Conservation (phyloP, 345 rosid species). For the Lepidium didymum region DNA sequence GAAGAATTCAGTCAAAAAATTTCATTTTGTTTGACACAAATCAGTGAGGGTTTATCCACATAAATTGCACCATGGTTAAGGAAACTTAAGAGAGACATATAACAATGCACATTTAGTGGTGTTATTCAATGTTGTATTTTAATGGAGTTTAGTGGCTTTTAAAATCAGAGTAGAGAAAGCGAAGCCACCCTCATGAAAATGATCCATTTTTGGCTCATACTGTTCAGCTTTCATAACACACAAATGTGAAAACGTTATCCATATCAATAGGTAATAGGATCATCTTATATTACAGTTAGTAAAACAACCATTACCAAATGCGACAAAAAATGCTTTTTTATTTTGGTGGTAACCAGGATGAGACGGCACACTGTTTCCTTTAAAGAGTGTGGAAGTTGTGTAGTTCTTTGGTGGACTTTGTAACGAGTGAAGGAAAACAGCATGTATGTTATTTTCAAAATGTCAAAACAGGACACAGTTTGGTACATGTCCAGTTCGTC, state of each 20-base stretch:
- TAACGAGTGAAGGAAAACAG: background rate
- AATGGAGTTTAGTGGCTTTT: too few relatives aligned
- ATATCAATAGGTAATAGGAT: background rate
- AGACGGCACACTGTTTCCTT: slow-evolving; percentile 7
- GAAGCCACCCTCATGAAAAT: background rate
- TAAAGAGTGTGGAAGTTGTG: background rate
- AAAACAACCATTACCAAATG: background rate
- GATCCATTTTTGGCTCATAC: background rate
- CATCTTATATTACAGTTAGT: background rate
- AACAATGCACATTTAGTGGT: too few relatives aligned
- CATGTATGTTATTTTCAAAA: background rate
- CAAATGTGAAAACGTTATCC: background rate
- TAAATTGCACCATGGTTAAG: too few relatives aligned
- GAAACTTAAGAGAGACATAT: too few relatives aligned
- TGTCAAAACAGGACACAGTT: background rate
- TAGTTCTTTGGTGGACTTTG: background rate
- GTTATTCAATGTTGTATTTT: too few relatives aligned
- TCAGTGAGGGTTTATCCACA: too few relatives aligned
- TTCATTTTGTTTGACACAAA: background rate
- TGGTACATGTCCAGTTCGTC: too few relatives aligned
- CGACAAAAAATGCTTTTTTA: background rate
- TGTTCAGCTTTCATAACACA: background rate
- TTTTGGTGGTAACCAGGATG: background rate
- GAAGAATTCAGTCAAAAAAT: background rate
- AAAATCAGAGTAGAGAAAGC: background rate